phyloP scores from a whole-genome alignment of 108 stramenopile genomes.

The Parietichytrium sp. region DNA sequence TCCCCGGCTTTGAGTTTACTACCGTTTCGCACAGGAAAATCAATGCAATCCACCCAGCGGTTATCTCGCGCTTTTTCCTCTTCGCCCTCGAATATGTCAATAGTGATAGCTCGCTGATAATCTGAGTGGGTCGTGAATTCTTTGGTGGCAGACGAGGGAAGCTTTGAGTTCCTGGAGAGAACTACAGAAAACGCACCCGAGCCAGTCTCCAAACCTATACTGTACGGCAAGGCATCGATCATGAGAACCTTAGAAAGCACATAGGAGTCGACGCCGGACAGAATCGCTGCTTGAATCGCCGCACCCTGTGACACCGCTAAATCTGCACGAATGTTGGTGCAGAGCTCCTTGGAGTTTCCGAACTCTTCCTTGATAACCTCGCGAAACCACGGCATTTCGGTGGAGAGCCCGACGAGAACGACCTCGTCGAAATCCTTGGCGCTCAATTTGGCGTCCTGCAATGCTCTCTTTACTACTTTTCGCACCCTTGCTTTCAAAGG shows the following conservation, averaged over 20 bases:
- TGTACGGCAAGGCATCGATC: slow-evolving; percentile 8
- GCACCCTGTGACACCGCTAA: slow-evolving; percentile 24
- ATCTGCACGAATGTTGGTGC: neutral
- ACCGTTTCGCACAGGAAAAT: neutral
- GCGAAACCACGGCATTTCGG: slow-evolving; percentile 37
- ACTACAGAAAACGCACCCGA: neutral
- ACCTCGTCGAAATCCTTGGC: neutral
- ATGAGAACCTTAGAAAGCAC: slow-evolving; percentile 26
- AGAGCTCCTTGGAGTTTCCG: slow-evolving; percentile 4
- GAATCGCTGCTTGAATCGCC: slow-evolving; percentile 34
- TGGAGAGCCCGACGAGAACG: slow-evolving; percentile 10
- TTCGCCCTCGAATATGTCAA: slow-evolving; percentile 29
- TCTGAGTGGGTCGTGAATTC: slow-evolving; percentile 1
- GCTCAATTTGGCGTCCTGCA: neutral
- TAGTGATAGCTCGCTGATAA: slow-evolving; percentile 26
- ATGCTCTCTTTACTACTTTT: neutral
- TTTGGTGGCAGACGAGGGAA: neutral
- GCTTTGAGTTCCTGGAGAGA: neutral
- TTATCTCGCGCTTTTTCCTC: neutral
- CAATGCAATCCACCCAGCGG: slow-evolving; percentile 22
- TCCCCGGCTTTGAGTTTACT: slow-evolving; percentile 6
- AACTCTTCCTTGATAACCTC: neutral
- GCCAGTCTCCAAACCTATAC: slow-evolving; percentile 12
- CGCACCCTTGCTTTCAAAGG: neutral
- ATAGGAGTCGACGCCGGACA: slow-evolving; percentile 9